Evolutionary conservation across 2,329 filamentous ascomycete species (phyloP).

Genomic region (Apiospora rasikravindrae): DNA sequence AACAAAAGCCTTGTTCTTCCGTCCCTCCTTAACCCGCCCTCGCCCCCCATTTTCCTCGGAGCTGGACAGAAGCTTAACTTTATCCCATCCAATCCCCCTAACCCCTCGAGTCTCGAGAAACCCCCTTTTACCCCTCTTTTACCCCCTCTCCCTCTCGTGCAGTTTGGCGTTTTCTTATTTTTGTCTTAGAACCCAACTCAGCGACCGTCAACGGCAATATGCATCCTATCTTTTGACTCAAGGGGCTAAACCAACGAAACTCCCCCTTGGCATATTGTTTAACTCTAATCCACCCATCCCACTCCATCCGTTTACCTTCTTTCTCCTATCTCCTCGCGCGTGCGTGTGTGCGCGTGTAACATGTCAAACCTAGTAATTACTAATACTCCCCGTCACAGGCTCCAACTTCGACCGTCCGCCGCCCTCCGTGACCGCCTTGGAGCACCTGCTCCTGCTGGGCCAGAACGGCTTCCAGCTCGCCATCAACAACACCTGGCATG

Average conservation of each 20-base stretch:
- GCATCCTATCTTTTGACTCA: not conserved
- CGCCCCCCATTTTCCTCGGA: not conserved
- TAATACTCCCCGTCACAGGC: slow-evolving; percentile 37
- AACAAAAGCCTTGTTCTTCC: not conserved
- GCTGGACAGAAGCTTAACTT: not conserved
- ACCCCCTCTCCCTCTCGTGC: not conserved
- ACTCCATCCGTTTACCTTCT: not conserved
- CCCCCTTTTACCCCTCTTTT: not conserved
- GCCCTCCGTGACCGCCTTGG: slow-evolving; percentile 57
- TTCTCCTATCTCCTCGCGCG: not conserved
- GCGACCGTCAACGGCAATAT: not conserved
- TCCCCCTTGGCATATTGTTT: not conserved
- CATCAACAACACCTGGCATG: slow-evolving; percentile 68
- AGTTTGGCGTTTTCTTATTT: not conserved
- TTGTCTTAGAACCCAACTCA: not conserved
- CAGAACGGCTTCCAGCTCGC: slow-evolving; percentile 70
- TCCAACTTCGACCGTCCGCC: slow-evolving; percentile 76
- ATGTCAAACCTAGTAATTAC: not conserved
- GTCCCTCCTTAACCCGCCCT: not conserved
- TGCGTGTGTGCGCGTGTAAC: not conserved
- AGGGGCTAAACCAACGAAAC: not conserved
- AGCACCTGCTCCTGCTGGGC: slow-evolving; percentile 64
- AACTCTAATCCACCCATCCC: not conserved
- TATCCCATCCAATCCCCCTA: not conserved
- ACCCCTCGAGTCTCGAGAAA: not conserved